phyloP scores from a whole-genome alignment of 495 filamentous ascomycete species.

The Talaromyces liani region DNA sequence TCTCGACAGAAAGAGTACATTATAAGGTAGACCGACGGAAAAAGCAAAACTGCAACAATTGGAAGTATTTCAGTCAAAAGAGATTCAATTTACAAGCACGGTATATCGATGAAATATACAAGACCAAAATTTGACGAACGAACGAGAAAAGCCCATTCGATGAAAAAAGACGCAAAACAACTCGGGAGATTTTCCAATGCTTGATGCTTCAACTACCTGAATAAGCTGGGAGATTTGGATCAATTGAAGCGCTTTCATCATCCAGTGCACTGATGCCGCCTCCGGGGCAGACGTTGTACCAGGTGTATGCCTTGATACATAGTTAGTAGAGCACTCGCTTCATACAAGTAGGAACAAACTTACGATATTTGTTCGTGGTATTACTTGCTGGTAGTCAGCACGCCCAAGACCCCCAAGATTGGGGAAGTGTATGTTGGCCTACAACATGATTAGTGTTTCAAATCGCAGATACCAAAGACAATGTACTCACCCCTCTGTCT shows the following conservation, averaged over 20 bases:
- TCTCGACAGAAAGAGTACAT: background rate
- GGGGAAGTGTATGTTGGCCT: constrained; percentile 11
- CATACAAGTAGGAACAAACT: background rate
- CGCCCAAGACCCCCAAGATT: constrained; percentile 9
- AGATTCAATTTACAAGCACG: background rate
- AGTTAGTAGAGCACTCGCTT: background rate
- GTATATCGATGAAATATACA: background rate
- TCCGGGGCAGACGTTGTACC: constrained; percentile 9
- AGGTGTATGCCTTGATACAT: constrained; percentile 7
- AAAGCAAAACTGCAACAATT: background rate
- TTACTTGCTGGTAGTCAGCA: constrained; percentile 10
- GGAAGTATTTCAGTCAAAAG: background rate
- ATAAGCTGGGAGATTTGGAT: background rate
- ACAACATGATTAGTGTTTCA: background rate
- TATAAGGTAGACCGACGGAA: background rate
- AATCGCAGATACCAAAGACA: background rate
- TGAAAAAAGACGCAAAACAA: background rate
- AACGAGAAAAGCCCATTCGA: background rate
- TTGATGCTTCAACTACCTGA: background rate
- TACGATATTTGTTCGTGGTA: constrained; percentile 4
- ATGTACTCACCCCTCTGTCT: constrained; percentile 9
- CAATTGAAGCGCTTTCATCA: background rate
- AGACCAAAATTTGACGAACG: background rate
- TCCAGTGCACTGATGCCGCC: background rate
- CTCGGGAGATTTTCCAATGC: background rate